Evolutionary conservation across 805 yeast genomes (phyloP).

Genomic region (Saccharomycopsis amapae): DNA sequence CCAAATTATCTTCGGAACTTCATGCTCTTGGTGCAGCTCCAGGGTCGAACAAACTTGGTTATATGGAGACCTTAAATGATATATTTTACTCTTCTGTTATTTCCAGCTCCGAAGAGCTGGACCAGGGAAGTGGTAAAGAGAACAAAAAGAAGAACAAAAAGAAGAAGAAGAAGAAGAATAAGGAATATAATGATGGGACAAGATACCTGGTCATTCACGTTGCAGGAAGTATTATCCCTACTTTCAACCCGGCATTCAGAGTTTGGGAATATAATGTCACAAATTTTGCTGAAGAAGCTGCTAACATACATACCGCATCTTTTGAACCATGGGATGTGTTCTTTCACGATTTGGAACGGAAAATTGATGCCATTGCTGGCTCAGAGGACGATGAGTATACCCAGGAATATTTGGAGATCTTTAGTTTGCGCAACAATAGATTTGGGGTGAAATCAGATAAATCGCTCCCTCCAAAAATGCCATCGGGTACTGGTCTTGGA

Average conservation of each 20-base stretch:
- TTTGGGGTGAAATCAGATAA: slow-evolving; percentile 37
- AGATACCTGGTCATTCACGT: slow-evolving; percentile 67
- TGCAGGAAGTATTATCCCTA: slow-evolving; percentile 71
- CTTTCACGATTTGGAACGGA: slow-evolving; percentile 41
- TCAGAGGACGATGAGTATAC: neutral
- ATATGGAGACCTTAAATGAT: slow-evolving; percentile 53
- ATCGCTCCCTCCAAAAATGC: slow-evolving; percentile 45
- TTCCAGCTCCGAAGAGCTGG: neutral
- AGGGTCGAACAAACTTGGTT: slow-evolving; percentile 48
- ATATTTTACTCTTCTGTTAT: slow-evolving; percentile 24
- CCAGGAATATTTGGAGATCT: slow-evolving; percentile 20
- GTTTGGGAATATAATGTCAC: slow-evolving; percentile 83
- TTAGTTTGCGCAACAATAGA: slow-evolving; percentile 19
- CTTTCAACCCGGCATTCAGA: slow-evolving; percentile 75
- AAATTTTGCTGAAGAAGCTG: slow-evolving; percentile 33
- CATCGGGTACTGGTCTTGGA: slow-evolving; percentile 49
- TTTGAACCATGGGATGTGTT: slow-evolving; percentile 54
- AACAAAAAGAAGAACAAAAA: slow-evolving; percentile 22
- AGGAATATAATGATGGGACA: slow-evolving; percentile 17
- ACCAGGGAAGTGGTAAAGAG: too few species aligned
- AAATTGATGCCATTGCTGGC: slow-evolving; percentile 22
- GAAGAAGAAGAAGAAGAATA: slow-evolving; percentile 23
- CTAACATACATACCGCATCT: neutral
- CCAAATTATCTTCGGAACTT: slow-evolving; percentile 31
- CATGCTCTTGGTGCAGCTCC: slow-evolving; percentile 59